Evolutionary conservation across 805 yeast genomes (phyloP).

Genomic region (Saccharomycopsis fibuligera): DNA sequence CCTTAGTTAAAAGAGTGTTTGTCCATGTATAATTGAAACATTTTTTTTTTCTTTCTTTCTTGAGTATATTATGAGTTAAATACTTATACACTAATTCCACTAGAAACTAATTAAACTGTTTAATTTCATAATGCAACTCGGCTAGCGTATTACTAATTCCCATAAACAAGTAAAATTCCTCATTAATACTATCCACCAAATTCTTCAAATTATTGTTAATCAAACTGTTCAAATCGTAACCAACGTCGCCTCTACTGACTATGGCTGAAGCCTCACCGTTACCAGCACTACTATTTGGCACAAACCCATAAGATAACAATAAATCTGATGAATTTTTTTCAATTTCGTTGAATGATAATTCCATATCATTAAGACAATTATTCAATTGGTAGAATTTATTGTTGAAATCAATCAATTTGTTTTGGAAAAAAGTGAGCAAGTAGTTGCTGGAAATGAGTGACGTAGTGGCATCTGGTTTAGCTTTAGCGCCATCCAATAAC

Average conservation of each 20-base stretch:
- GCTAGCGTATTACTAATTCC: conserved; percentile 20
- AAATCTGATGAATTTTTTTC: conserved; percentile 17
- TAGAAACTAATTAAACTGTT: conserved; percentile 9
- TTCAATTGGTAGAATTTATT: conserved; percentile 18
- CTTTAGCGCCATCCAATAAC: not conserved
- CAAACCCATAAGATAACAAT: conserved; percentile 13
- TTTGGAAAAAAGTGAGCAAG: conserved; percentile 17
- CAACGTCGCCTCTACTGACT: not conserved
- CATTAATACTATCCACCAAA: conserved; percentile 20
- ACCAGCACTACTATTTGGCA: conserved; percentile 8
- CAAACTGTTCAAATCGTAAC: conserved; percentile 10
- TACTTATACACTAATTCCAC: too few species aligned
- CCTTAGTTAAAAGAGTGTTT: too few species aligned
- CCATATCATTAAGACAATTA: conserved; percentile 17
- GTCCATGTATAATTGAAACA: too few species aligned
- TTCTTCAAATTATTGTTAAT: conserved; percentile 16
- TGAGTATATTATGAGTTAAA: too few species aligned
- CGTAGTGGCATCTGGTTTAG: conserved; percentile 17
- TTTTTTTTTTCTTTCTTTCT: too few species aligned
- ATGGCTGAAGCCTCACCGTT: not conserved
- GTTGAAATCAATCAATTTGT: conserved; percentile 20
- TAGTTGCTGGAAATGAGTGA: conserved; percentile 23
- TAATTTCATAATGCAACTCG: conserved; percentile 19
- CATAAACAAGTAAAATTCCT: conserved; percentile 21
- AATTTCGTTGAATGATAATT: conserved; percentile 17